phyloP scores from a whole-genome alignment of 306 rosid species.

The Quercus wislizeni region DNA sequence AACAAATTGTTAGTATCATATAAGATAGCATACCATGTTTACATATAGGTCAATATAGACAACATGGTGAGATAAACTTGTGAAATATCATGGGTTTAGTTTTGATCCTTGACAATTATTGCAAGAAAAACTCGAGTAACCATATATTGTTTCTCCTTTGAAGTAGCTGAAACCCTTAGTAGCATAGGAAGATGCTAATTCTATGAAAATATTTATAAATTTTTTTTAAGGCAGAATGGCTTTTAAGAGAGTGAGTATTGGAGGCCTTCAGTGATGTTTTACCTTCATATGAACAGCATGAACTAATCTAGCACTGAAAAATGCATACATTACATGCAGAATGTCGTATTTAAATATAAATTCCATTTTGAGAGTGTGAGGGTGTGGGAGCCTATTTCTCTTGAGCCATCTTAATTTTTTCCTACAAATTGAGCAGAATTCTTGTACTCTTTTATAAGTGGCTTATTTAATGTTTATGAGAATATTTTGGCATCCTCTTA shows the following conservation, averaged over 20 bases:
- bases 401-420: too few relatives aligned
- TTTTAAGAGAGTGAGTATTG: neutral
- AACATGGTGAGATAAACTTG: neutral
- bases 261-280: too few relatives aligned
- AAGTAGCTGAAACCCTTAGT: neutral
- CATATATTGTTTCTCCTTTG: neutral
- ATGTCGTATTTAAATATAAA: too few relatives aligned
- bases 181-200: neutral
- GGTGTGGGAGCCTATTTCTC: neutral
- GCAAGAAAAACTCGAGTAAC: neutral
- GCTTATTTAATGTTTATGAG: neutral
- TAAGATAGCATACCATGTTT: neutral
- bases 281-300: too few relatives aligned
- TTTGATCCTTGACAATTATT: neutral
- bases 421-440: neutral
- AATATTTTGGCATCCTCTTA: neutral
- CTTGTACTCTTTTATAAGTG: neutral
- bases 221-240: neutral
- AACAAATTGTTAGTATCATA: neutral
- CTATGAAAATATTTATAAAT: neutral
- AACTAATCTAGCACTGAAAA: too few relatives aligned
- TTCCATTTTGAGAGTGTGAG: neutral
- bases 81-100: neutral
- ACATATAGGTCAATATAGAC: too few relatives aligned
- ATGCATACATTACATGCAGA: too few relatives aligned